Conservation (phyloP, 148 eudicot genomes). For the Selenicereus undatus region DNA sequence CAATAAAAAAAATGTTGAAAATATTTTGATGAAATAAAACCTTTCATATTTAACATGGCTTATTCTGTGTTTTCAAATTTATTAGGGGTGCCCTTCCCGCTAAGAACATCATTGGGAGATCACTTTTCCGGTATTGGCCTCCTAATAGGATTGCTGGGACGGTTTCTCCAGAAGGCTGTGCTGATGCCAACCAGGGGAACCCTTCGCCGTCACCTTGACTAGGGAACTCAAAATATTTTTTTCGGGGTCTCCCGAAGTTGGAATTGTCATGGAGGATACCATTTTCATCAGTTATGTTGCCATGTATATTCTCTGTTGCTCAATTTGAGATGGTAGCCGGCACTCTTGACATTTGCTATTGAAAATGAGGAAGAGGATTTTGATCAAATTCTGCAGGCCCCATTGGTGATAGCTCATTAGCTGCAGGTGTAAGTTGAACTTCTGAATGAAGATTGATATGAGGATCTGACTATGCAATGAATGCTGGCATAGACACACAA, state of each 20-base stretch:
- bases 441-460: neutral
- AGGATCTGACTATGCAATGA: neutral
- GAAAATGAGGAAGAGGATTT: neutral
- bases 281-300: neutral
- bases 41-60: neutral
- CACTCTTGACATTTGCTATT: neutral
- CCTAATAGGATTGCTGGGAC: conserved; percentile 79
- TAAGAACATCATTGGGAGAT: conserved; percentile 86
- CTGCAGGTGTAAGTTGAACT: conserved; percentile 12
- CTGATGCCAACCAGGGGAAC: conserved; percentile 55
- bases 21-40: no score
- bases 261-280: neutral
- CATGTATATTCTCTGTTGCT: neutral
- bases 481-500: neutral
- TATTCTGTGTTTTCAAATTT: neutral
- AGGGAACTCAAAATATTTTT: neutral
- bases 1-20: no score
- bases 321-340: neutral
- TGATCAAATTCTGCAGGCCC: neutral
- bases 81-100: conserved; percentile 89
- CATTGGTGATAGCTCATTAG: neutral
- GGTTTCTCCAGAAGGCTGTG: conserved; percentile 66
- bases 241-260: neutral
- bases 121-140: conserved; percentile 88
- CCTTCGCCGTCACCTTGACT: conserved; percentile 35